Conservation (phyloP, 2,329 filamentous ascomycete genomes). For the Acrocalymma vagum region DNA sequence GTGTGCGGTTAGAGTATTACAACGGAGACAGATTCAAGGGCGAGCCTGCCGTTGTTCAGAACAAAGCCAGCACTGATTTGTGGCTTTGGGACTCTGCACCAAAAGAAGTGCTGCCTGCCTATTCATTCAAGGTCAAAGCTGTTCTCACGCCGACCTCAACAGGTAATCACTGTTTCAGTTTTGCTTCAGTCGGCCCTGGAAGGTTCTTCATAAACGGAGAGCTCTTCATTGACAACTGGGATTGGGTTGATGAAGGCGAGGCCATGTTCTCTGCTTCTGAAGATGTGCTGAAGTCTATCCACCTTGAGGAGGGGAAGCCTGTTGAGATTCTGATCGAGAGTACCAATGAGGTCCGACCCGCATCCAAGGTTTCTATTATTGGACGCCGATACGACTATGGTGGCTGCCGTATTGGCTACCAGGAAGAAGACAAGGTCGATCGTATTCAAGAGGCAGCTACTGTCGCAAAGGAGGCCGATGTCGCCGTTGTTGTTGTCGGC, state of each 20-base stretch:
- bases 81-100: slow-evolving; percentile 77
- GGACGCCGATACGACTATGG: slow-evolving; percentile 72
- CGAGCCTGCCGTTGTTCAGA: slow-evolving; percentile 64
- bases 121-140: slow-evolving; percentile 71
- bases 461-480: slow-evolving; percentile 74
- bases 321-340: slow-evolving; percentile 71
- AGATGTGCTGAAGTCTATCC: slow-evolving; percentile 68
- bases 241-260: slow-evolving; percentile 74
- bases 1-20: slow-evolving; percentile 72
- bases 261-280: slow-evolving; percentile 75
- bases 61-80: slow-evolving; percentile 70
- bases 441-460: slow-evolving; percentile 66
- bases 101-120: slow-evolving; percentile 67
- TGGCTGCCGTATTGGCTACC: slow-evolving; percentile 75
- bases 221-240: slow-evolving; percentile 70
- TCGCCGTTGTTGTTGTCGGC: slow-evolving; percentile 80
- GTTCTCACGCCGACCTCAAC: slow-evolving; percentile 66
- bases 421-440: slow-evolving; percentile 71
- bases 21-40: slow-evolving; percentile 70
- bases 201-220: slow-evolving; percentile 68
- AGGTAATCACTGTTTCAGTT: slow-evolving; percentile 72
- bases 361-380: slow-evolving; percentile 65
- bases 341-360: slow-evolving; percentile 71
- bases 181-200: slow-evolving; percentile 73
- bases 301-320: slow-evolving; percentile 66